phyloP scores from a whole-genome alignment of 2,329 filamentous ascomycete species.

The Penicillium rolfsii region DNA sequence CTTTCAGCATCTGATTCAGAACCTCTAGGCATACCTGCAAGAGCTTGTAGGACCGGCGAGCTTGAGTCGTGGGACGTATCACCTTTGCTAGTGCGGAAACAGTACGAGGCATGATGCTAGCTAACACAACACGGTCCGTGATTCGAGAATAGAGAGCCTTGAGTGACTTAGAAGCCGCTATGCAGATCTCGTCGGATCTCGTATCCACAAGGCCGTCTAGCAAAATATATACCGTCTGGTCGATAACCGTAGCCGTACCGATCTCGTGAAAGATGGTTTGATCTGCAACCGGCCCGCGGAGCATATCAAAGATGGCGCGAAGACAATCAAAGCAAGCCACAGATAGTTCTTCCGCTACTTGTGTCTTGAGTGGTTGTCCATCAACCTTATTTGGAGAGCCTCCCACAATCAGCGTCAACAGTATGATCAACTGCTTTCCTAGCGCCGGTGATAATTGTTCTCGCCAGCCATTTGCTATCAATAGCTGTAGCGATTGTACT shows the following conservation, averaged over 20 bases:
- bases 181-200: slow-evolving; percentile 67
- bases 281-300: slow-evolving; percentile 54
- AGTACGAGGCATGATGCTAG: slow-evolving; percentile 84
- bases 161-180: slow-evolving; percentile 69
- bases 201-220: slow-evolving; percentile 72
- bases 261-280: slow-evolving; percentile 52
- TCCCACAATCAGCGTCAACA: slow-evolving; percentile 80
- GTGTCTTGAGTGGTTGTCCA: slow-evolving; percentile 31
- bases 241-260: slow-evolving; percentile 73
- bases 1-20: slow-evolving; percentile 53
- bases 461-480: slow-evolving; percentile 81
- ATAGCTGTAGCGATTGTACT: slow-evolving; percentile 71
- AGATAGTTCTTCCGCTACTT: slow-evolving; percentile 70
- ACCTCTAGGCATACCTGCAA: slow-evolving; percentile 65
- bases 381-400: slow-evolving; percentile 63
- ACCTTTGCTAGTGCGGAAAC: slow-evolving; percentile 79
- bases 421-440: slow-evolving; percentile 80
- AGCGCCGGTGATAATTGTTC: slow-evolving; percentile 70
- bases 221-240: slow-evolving; percentile 79
- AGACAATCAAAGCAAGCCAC: slow-evolving; percentile 72
- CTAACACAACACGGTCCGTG: slow-evolving; percentile 72
- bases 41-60: slow-evolving; percentile 64
- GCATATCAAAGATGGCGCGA: slow-evolving; percentile 64
- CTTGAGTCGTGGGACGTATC: slow-evolving; percentile 68
- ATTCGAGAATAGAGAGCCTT: slow-evolving; percentile 65